Conservation (phyloP, 441 rosid genomes). For the Erysimum cheiri region DNA sequence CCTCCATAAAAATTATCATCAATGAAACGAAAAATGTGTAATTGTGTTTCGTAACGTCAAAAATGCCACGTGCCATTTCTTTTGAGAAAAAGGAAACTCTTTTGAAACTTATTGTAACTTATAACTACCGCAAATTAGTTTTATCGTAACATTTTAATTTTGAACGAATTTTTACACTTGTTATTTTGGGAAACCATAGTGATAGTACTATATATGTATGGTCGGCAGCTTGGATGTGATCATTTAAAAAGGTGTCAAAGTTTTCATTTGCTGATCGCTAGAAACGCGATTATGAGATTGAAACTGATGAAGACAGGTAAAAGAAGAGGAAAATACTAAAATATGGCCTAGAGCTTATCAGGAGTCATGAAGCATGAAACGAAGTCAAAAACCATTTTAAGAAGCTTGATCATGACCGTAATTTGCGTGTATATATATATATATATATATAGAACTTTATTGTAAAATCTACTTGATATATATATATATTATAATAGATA, state of each 20-base stretch:
- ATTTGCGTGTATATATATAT: background rate
- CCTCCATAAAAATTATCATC: too few species aligned
- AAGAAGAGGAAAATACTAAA: background rate
- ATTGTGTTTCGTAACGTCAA: too few species aligned
- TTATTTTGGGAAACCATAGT: background rate
- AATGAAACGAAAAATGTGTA: too few species aligned
- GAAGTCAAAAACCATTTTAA: background rate
- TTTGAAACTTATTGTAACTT: too few species aligned
- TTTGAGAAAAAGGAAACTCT: too few species aligned
- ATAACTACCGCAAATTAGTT: too few species aligned
- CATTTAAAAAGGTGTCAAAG: background rate
- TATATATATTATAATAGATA: slow-evolving; percentile 21
- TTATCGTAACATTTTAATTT: too few species aligned
- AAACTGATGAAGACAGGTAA: background rate
- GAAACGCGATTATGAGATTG: background rate
- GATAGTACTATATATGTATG: too few species aligned
- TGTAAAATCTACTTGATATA: slow-evolving; percentile 14
- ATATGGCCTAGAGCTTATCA: background rate
- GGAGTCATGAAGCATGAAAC: background rate
- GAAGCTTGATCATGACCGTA: background rate
- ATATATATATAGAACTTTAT: background rate
- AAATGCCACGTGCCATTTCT: too few species aligned
- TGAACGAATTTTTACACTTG: too few species aligned
- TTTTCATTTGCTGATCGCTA: background rate
- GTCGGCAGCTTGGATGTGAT: background rate